Evolutionary conservation across 2,329 filamentous ascomycete species (phyloP).

Genomic region (Rutstroemia sp.): DNA sequence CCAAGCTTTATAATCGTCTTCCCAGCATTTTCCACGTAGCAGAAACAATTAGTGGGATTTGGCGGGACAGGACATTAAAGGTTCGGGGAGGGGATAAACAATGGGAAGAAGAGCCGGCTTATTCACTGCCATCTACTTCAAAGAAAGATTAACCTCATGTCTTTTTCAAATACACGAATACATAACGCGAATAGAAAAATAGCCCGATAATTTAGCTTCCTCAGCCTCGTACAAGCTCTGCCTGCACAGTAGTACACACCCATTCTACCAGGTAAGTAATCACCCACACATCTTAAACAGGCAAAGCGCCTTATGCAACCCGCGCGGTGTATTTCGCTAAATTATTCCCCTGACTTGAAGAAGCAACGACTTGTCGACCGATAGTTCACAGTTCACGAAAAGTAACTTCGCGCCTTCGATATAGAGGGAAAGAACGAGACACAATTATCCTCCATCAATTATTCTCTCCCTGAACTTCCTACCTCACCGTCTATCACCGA

Average conservation of each 20-base stretch:
- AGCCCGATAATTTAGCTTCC: conserved; percentile 3
- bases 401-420: conserved; percentile 13
- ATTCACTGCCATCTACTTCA: no score
- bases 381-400: conserved; percentile 12
- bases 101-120: not conserved
- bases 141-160: not conserved
- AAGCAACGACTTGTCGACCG: conserved; percentile 23
- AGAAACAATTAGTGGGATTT: no score
- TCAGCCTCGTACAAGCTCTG: conserved; percentile 5
- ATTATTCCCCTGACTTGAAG: conserved; percentile 22
- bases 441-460: conserved; percentile 1
- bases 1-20: no score
- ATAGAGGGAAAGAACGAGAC: not conserved
- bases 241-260: no score
- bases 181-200: not conserved
- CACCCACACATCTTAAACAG: conserved; percentile 2
- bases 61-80: no score
- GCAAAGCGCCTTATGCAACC: conserved; percentile 4
- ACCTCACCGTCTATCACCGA: not conserved
- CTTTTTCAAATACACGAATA: no score
- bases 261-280: not conserved
- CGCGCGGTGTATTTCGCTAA: conserved; percentile 16
- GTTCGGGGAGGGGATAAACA: not conserved
- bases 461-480: not conserved
- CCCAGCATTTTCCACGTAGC: no score